Percentiles rank a stretch among this genome's conserved stretches.
These are phyloP conservation scores for Eucalyptus rudis DNA, from an alignment of 345 rosid genomes.

Conservation along the genomic window DNA sequence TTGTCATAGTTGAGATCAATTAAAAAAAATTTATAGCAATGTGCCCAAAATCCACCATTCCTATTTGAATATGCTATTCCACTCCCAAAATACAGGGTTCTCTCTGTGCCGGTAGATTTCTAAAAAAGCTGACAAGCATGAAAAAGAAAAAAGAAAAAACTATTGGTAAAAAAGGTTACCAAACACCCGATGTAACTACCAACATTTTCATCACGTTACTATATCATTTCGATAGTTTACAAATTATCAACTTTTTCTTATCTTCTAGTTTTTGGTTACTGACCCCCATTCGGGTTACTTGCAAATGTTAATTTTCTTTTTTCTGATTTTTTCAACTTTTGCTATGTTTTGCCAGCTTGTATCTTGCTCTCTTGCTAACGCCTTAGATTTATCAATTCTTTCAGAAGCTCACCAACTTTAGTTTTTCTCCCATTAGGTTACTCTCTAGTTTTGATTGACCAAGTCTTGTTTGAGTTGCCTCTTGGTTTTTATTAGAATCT, in stretches of 20 bases:
- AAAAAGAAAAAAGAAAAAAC: neutral
- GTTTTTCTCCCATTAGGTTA: neutral
- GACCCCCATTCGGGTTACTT: neutral
- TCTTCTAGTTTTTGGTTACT: neutral
- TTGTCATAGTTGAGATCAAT: neutral
- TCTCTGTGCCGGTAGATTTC: neutral
- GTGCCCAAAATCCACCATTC: neutral
- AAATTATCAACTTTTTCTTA: neutral
- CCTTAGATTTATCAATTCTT: neutral
- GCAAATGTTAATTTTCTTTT: neutral
- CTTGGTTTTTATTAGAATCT: neutral
- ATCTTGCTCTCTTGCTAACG: neutral
- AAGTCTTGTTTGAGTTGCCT: neutral
- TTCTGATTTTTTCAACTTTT: too few relatives aligned
- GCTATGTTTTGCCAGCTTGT: too few relatives aligned
- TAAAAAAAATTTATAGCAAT: rapidly evolving
- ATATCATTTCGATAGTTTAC: neutral
- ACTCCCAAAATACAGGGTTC: neutral
- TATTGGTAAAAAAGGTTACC: neutral
- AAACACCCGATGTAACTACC: neutral
- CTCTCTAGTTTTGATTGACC: neutral
- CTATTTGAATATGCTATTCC: neutral
- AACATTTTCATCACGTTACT: neutral
- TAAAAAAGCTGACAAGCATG: neutral
- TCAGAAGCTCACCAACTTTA: neutral